Evolutionary conservation across 2,329 filamentous ascomycete species (phyloP).

Genomic region (Sarocladium kiliense): DNA sequence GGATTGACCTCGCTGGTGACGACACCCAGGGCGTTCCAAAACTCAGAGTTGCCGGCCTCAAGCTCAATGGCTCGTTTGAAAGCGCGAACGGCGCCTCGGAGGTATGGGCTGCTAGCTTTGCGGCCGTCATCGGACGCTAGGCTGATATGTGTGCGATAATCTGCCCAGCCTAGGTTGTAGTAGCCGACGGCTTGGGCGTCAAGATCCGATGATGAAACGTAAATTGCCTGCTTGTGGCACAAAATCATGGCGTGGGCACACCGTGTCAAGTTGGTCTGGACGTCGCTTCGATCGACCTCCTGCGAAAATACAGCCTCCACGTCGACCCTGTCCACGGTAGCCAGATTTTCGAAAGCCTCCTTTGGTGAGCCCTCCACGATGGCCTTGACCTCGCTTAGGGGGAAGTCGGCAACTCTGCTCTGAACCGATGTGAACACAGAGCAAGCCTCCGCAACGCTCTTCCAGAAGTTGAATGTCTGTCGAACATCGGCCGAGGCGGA

Average conservation of each 20-base stretch:
- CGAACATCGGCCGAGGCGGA: conserved; percentile 52
- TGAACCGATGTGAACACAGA: conserved; percentile 78
- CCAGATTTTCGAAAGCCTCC: conserved; percentile 55
- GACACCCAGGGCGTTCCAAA: conserved; percentile 95
- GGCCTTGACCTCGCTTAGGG: conserved; percentile 47
- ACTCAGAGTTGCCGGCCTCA: conserved; percentile 89
- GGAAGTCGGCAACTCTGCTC: conserved; percentile 58
- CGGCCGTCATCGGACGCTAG: conserved; percentile 48
- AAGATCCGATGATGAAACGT: conserved; percentile 64
- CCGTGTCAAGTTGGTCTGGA: conserved; percentile 41
- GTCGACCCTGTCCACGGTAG: conserved; percentile 62
- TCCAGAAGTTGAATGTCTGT: conserved; percentile 92
- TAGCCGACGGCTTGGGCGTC: conserved; percentile 94
- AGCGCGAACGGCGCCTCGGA: conserved; percentile 77
- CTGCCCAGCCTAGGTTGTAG: conserved; percentile 95
- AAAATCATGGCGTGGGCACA: conserved; percentile 71
- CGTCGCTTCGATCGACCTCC: conserved; percentile 20
- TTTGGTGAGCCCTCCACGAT: conserved; percentile 54
- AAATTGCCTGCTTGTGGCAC: conserved; percentile 80
- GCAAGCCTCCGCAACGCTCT: conserved; percentile 82
- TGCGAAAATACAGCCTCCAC: conserved; percentile 38
- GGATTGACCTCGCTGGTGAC: conserved; percentile 83
- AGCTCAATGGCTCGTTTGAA: conserved; percentile 96
- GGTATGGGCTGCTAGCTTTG: conserved; percentile 56
- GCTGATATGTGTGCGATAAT: conserved; percentile 73